Percentiles rank a stretch among this genome's conserved stretches.
phyloP scores from a whole-genome alignment of 306 rosid genomes.

The Senna siamea region DNA sequence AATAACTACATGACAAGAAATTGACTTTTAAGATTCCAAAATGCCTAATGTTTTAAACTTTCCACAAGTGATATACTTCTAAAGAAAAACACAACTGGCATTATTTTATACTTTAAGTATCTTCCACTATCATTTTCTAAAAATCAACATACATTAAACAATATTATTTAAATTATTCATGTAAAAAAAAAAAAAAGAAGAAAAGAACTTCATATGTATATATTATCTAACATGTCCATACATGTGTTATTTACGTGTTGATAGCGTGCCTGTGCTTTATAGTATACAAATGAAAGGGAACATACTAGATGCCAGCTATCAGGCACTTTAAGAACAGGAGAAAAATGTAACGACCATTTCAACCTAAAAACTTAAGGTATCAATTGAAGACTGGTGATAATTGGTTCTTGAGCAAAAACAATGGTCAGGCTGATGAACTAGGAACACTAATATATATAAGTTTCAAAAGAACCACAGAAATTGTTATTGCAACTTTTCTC shows the following conservation, averaged over 20 bases:
- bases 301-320: not conserved
- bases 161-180: not conserved
- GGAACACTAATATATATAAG: too few relatives aligned
- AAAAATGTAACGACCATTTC: not conserved
- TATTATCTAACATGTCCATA: too few relatives aligned
- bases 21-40: too few relatives aligned
- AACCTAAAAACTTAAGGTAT: not conserved
- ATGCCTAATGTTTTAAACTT: too few relatives aligned
- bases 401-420: not conserved
- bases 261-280: not conserved
- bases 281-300: not conserved
- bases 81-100: not conserved
- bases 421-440: not conserved
- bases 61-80: too few relatives aligned
- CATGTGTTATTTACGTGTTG: too few relatives aligned
- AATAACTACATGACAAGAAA: too few relatives aligned
- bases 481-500: not conserved
- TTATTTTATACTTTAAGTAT: not conserved
- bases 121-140: not conserved
- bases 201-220: too few relatives aligned
- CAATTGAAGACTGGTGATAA: not conserved
- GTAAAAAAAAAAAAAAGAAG: not conserved
- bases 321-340: not conserved
- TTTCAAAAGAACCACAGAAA: not conserved
- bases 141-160: not conserved